phyloP scores from a whole-genome alignment of 176 grass and related monocot species.

The Alloteropsis semialata region DNA sequence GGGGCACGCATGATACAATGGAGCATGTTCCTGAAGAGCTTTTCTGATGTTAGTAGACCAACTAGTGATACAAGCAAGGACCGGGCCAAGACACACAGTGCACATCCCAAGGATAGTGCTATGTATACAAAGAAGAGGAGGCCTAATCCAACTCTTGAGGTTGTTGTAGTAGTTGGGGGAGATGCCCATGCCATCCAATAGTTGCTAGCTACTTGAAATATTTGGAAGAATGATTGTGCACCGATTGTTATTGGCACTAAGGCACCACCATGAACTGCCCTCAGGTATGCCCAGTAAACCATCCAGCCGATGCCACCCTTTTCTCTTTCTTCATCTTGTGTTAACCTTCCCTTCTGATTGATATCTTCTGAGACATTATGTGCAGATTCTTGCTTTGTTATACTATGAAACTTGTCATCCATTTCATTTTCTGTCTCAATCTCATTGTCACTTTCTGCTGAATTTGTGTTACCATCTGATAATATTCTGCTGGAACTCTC shows the following conservation, averaged over 20 bases:
- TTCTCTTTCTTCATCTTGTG: conserved; percentile 92
- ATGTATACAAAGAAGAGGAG: conserved; percentile 73
- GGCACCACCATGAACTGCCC: too few relatives aligned
- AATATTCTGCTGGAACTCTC: too few relatives aligned
- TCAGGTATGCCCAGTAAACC: conserved; percentile 87
- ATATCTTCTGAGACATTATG: conserved; percentile 60
- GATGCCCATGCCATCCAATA: conserved; percentile 97
- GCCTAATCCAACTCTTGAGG: conserved; percentile 46
- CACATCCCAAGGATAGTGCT: conserved; percentile 56
- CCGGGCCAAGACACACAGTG: conserved; percentile 61
- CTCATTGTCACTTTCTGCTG: conserved; percentile 37
- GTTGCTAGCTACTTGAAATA: conserved; percentile 90
- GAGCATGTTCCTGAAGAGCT: conserved; percentile 84
- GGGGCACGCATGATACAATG: conserved; percentile 71
- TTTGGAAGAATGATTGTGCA: too few relatives aligned
- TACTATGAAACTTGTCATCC: conserved; percentile 46
- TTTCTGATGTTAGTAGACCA: conserved; percentile 70
- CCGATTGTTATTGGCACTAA: too few relatives aligned
- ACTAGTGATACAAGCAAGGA: conserved; percentile 48
- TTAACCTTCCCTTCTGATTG: conserved; percentile 71
- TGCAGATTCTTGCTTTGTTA: conserved; percentile 80
- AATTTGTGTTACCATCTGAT: conserved; percentile 5
- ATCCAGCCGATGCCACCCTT: conserved; percentile 75
- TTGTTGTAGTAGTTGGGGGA: conserved; percentile 52
- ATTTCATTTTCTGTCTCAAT: conserved; percentile 46